Conservation (phyloP, 768 basidiomycete species). For the Cystofilobasidium capitatum region DNA sequence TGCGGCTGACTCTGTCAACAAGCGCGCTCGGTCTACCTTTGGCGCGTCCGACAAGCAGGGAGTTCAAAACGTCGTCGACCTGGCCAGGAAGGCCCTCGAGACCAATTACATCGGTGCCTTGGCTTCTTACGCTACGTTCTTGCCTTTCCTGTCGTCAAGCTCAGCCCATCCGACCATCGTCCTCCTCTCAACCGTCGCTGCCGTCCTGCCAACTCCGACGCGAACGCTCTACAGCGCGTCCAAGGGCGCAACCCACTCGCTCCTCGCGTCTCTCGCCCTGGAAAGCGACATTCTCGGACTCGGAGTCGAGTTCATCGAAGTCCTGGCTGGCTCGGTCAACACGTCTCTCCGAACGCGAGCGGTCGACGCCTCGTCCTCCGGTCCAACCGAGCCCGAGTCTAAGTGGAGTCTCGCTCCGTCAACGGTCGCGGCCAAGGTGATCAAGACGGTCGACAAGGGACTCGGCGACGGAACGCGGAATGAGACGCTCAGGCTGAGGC, state of each 20-base stretch:
- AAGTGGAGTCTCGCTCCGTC: slow-evolving; percentile 45
- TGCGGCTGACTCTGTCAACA: not conserved
- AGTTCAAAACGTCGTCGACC: slow-evolving; percentile 51
- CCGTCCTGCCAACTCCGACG: slow-evolving; percentile 73
- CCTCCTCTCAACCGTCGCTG: slow-evolving; percentile 67
- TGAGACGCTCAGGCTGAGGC: not conserved
- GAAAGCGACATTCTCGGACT: slow-evolving; percentile 52
- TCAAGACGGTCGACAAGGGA: slow-evolving; percentile 52
- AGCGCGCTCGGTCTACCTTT: not conserved
- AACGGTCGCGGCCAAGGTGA: slow-evolving; percentile 53
- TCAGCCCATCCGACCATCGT: slow-evolving; percentile 64
- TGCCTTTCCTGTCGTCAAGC: slow-evolving; percentile 59
- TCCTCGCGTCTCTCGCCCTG: slow-evolving; percentile 69
- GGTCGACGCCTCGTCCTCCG: slow-evolving; percentile 39
- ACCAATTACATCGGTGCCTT: slow-evolving; percentile 24
- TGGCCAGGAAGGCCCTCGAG: slow-evolving; percentile 39
- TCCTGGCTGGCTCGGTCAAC: slow-evolving; percentile 57
- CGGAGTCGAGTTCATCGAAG: slow-evolving; percentile 51
- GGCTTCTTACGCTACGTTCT: slow-evolving; percentile 31
- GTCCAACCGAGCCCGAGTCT: not conserved
- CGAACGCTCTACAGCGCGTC: slow-evolving; percentile 73
- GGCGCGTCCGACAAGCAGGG: slow-evolving; percentile 47
- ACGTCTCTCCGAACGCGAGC: slow-evolving; percentile 53
- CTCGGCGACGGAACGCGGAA: slow-evolving; percentile 41
- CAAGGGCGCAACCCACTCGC: slow-evolving; percentile 65